A percentile compares a stretch with the other conserved stretches of the same genome.
Evolutionary conservation across 2,329 filamentous ascomycete species (phyloP).

Genomic region (Beauveria medogensis): DNA sequence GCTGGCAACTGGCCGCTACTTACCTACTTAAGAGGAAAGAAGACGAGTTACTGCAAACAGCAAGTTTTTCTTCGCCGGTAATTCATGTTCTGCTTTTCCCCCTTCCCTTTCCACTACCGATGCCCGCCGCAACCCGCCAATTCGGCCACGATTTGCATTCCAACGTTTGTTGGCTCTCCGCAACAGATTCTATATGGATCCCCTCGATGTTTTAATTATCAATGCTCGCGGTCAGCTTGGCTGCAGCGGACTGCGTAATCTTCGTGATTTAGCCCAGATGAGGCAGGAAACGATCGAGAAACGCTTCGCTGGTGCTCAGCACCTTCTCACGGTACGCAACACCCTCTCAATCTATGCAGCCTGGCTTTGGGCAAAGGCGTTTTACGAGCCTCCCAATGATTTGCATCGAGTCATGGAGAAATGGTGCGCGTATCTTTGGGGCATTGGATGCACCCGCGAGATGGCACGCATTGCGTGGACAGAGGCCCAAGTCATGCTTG

Average conservation of each 20-base stretch:
- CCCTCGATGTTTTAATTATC: slow-evolving; percentile 10
- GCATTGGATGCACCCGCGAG: slow-evolving; percentile 7
- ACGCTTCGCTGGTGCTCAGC: slow-evolving; percentile 12
- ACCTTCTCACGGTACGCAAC: slow-evolving; percentile 11
- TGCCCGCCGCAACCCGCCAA: neutral
- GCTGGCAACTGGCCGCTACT: neutral
- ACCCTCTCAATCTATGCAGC: slow-evolving; percentile 19
- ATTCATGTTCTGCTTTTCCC: too few species aligned
- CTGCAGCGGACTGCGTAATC: slow-evolving; percentile 16
- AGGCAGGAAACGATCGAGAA: slow-evolving; percentile 18
- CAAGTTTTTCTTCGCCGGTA: neutral
- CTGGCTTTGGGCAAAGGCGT: slow-evolving; percentile 21
- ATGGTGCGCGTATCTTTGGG: slow-evolving; percentile 8
- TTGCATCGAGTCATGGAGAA: neutral
- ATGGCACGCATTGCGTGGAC: slow-evolving; percentile 1
- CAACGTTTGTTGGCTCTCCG: neutral
- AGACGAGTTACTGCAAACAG: neutral
- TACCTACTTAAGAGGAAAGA: neutral
- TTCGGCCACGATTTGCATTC: neutral
- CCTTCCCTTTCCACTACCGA: neutral
- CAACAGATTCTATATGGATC: slow-evolving; percentile 16
- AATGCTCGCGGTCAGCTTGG: slow-evolving; percentile 18
- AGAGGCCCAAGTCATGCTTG: neutral
- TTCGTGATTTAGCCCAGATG: slow-evolving; percentile 18
- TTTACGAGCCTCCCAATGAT: neutral